phyloP scores from a whole-genome alignment of 371 early-diverging fungal genomes.

The Rhizomucor miehei region DNA sequence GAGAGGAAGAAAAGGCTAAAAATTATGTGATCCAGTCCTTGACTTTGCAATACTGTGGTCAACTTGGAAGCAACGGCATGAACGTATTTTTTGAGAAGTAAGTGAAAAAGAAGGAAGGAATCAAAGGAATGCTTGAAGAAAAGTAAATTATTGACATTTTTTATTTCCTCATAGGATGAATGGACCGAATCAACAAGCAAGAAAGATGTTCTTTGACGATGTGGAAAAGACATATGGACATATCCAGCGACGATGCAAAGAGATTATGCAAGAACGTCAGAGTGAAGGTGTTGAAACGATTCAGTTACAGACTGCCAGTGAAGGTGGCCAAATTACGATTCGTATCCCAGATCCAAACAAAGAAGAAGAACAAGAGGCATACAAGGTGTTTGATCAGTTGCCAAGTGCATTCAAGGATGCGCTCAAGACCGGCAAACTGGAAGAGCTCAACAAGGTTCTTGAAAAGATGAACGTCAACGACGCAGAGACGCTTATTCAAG shows the following conservation, averaged over 20 bases:
- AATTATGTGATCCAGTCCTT: constrained; percentile 81
- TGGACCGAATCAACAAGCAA: constrained; percentile 52
- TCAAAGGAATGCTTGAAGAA: not conserved
- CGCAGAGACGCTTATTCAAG: constrained; percentile 71
- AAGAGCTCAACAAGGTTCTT: constrained; percentile 80
- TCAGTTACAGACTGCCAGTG: constrained; percentile 67
- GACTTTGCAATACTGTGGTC: constrained; percentile 78
- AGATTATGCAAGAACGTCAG: constrained; percentile 59
- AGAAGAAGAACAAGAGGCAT: constrained; percentile 48
- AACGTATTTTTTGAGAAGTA: constrained; percentile 83
- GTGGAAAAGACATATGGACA: constrained; percentile 78
- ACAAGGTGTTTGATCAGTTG: constrained; percentile 66
- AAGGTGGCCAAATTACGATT: constrained; percentile 57
- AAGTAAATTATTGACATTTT: not conserved
- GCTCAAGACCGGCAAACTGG: constrained; percentile 71
- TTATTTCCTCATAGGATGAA: constrained; percentile 29
- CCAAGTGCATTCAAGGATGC: constrained; percentile 77
- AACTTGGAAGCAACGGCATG: constrained; percentile 82
- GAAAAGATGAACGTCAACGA: constrained; percentile 64
- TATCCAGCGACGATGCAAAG: constrained; percentile 74
- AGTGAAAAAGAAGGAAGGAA: not conserved
- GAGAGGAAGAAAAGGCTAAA: constrained; percentile 63
- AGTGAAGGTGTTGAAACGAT: constrained; percentile 62
- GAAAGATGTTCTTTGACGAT: constrained; percentile 81
- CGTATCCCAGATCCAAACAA: constrained; percentile 36